Evolutionary conservation across 2,329 filamentous ascomycete genomes (phyloP), one percentile per base, ranked within the genome.

Genomic region (Fusarium sp.): DNA sequence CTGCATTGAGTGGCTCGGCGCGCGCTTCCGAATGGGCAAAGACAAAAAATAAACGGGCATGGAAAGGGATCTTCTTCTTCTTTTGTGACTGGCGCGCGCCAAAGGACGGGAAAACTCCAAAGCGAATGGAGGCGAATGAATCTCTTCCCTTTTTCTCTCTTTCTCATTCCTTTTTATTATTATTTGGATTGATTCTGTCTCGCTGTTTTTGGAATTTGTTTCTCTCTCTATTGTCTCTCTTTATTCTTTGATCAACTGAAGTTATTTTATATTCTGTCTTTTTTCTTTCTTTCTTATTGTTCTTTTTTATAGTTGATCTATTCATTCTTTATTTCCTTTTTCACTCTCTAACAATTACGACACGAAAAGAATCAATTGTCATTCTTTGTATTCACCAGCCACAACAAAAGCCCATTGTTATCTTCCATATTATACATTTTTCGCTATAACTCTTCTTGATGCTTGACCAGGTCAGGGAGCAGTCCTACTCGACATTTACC

Each of bases 61-160:
- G 47, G 48, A 56, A 36, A 43, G 39, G 40, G 54, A 38, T 34
- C 23, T 20, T 42, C 5, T 24, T 28, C 5, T 28, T 28, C 26
- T 24, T 46, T 47, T 32, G 19, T 38, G 42, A 12, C 56, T 65
- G 50, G 62, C 63, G 63, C 63, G 63, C 63, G 62, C 62, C 63
- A 67, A 66, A 64, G 32, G 38, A 42, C 28, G 20, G 46, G 34
- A 21, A 61, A 17, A 14, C 43, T 30, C 39, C 39, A 38, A 45
- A 50, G 46, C 32, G 32, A 36, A 36, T 36, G 32, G 32, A 36
- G 32, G 32, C 32, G 17, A 36, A 17, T 36, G 15, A n/a, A 7
- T 34, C 19, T 19, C 15, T 34, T 49, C 17, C 17, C 12, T n/a
- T 20, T 20, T 40, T 46, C 26, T 32, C 23, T n/a, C 14, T 30